phyloP scores from a whole-genome alignment of 345 rosid genomes.

The Aquilaria malaccensis region DNA sequence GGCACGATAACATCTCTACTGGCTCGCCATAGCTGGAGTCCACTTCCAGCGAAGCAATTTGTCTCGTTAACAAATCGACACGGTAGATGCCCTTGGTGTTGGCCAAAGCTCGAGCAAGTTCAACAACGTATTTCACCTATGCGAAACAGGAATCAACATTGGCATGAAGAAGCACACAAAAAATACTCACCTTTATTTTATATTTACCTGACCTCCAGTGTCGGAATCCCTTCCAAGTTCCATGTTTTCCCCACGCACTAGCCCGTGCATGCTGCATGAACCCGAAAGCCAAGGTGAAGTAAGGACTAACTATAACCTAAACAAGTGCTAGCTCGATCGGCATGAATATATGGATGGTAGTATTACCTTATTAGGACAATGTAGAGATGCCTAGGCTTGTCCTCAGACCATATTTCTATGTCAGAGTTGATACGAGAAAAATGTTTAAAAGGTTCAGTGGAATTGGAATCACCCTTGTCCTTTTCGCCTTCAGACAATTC shows the following conservation, averaged over 20 bases:
- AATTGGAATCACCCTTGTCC: constrained; percentile 39
- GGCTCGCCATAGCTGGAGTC: constrained; percentile 68
- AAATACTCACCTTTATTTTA: background rate
- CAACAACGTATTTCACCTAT: constrained; percentile 69
- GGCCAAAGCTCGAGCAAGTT: constrained; percentile 64
- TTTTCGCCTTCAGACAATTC: constrained; percentile 88
- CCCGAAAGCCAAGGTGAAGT: background rate
- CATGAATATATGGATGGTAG: background rate
- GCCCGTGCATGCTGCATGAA: constrained; percentile 45
- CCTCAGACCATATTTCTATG: constrained; percentile 58
- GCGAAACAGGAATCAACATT: background rate
- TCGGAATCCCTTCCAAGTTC: constrained; percentile 80
- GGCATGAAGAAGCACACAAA: background rate
- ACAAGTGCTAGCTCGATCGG: background rate
- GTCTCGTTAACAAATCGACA: constrained; percentile 63
- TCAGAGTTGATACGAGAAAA: constrained; percentile 56
- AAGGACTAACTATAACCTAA: background rate
- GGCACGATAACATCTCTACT: constrained; percentile 75
- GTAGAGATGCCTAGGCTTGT: constrained; percentile 54
- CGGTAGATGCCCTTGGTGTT: constrained; percentile 48
- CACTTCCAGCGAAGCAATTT: constrained; percentile 56
- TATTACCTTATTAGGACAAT: constrained; percentile 68
- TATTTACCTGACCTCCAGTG: constrained; percentile 63
- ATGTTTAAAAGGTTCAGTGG: constrained; percentile 32
- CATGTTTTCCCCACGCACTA: constrained; percentile 79